Evolutionary conservation across 352 stramenopile genomes (phyloP).

Genomic region (Elongisporangium anandrum): DNA sequence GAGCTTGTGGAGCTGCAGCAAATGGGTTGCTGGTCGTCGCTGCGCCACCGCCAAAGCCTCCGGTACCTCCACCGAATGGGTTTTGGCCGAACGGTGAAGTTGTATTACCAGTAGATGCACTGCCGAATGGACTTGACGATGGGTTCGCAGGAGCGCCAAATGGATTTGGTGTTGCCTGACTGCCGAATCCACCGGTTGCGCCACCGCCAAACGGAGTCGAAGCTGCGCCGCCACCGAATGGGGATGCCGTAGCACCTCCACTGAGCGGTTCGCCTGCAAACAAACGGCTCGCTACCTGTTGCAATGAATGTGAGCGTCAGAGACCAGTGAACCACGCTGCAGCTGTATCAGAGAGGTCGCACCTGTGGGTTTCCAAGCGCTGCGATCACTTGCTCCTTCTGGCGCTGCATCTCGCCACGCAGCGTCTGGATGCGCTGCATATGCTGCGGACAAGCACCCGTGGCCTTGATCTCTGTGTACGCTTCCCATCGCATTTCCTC

Average conservation of each 20-base stretch:
- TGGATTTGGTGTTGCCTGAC: constrained; percentile 1
- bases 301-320: no score
- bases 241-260: constrained; percentile 8
- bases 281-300: constrained; percentile 37
- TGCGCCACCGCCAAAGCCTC: constrained; percentile 2
- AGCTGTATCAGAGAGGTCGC: background rate
- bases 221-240: constrained; percentile 16
- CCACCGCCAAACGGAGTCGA: constrained; percentile 7
- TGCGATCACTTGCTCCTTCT: constrained; percentile 41
- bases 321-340: background rate
- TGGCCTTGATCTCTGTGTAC: constrained; percentile 51
- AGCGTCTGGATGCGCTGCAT: constrained; percentile 35
- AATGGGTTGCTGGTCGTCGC: constrained; percentile 7
- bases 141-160: background rate
- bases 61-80: constrained; percentile 11
- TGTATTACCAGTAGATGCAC: constrained; percentile 4
- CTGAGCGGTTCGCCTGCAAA: constrained; percentile 45
- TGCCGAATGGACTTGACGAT: constrained; percentile 12
- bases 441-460: constrained; percentile 33
- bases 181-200: constrained; percentile 1
- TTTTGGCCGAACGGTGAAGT: constrained; percentile 8
- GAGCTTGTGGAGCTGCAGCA: background rate
- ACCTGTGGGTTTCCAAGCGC: constrained; percentile 43
- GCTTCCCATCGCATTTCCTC: constrained; percentile 63
- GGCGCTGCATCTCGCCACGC: constrained; percentile 36